A percentile compares a stretch with the other conserved stretches of the same genome.
These are phyloP conservation scores for Acanthamoeba royreba DNA, from an alignment of 208 protist genomes.

Conservation along the genomic window DNA sequence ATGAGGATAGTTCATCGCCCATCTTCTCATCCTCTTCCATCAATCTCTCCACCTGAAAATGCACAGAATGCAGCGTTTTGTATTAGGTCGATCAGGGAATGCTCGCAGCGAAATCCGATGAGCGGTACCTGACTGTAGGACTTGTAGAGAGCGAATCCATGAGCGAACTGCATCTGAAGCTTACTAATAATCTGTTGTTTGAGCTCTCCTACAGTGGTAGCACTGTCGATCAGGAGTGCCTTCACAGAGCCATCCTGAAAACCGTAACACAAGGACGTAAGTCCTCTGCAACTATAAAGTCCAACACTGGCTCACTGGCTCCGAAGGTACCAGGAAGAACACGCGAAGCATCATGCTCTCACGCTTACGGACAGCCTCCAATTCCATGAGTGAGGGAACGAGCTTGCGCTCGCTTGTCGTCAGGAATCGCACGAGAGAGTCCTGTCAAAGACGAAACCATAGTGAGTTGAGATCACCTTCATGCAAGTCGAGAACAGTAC, in stretches of 20 bases:
- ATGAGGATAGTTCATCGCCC: neutral
- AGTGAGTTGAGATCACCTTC: too few relatives aligned
- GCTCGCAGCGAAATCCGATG: too few relatives aligned
- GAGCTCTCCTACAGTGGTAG: conserved; percentile 11
- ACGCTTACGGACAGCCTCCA: conserved; percentile 33
- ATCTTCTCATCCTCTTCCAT: conserved; percentile 30
- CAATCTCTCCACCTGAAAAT: neutral
- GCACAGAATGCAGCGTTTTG: too few relatives aligned
- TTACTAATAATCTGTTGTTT: conserved; percentile 14
- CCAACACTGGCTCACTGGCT: too few relatives aligned
- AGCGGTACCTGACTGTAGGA: neutral
- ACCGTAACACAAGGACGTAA: neutral
- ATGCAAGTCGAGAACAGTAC: too few relatives aligned
- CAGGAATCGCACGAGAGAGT: neutral
- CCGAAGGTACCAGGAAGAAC: conserved; percentile 38
- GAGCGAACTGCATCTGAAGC: neutral
- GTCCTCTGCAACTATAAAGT: too few relatives aligned
- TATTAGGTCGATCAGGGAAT: too few relatives aligned
- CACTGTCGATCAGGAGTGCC: conserved; percentile 13
- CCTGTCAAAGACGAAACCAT: too few relatives aligned
- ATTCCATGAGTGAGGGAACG: conserved; percentile 36
- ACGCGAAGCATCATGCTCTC: conserved; percentile 30
- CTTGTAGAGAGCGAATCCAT: conserved; percentile 13
- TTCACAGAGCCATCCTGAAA: conserved; percentile 5
- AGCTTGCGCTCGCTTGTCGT: conserved; percentile 16